Percentiles rank a stretch among this genome's conserved stretches.
Evolutionary conservation across 164 flowering plant species (phyloP).

Genomic region (Paratinospora sagittata): DNA sequence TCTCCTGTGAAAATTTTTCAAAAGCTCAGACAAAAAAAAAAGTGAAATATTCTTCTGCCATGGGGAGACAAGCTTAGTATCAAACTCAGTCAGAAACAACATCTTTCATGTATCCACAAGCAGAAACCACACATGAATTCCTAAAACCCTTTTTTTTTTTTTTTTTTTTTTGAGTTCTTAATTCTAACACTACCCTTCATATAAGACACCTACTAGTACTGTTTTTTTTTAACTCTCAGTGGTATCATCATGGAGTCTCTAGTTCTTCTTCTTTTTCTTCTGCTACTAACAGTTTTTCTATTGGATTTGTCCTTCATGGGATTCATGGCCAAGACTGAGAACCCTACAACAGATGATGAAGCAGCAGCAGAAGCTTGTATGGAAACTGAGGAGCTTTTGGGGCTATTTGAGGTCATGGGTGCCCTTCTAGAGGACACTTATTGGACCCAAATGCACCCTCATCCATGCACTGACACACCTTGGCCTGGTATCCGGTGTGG

Average conservation of each 20-base stretch:
- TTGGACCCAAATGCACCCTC: slow-evolving; percentile 1
- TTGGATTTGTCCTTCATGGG: neutral
- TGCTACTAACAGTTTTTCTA: neutral
- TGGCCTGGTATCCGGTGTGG: neutral
- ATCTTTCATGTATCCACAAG: neutral
- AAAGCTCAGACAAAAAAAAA: neutral
- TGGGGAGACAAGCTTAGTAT: neutral
- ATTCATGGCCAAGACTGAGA: neutral
- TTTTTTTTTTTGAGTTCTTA: no score
- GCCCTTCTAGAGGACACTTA: slow-evolving; percentile 2
- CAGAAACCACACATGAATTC: neutral
- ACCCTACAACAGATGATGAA: neutral
- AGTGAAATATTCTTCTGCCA: neutral
- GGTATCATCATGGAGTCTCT: neutral
- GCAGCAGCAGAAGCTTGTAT: neutral
- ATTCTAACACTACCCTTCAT: neutral
- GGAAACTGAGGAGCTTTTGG: neutral
- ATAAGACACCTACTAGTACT: neutral
- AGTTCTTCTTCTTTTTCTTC: neutral
- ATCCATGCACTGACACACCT: neutral
- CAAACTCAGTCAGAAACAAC: neutral
- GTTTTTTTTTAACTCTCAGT: neutral
- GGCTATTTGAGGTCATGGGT: neutral
- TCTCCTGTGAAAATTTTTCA: neutral
- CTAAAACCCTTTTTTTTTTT: no score